phyloP scores from a whole-genome alignment of 495 filamentous ascomycete genomes.

The Aspergillus indologenus region DNA sequence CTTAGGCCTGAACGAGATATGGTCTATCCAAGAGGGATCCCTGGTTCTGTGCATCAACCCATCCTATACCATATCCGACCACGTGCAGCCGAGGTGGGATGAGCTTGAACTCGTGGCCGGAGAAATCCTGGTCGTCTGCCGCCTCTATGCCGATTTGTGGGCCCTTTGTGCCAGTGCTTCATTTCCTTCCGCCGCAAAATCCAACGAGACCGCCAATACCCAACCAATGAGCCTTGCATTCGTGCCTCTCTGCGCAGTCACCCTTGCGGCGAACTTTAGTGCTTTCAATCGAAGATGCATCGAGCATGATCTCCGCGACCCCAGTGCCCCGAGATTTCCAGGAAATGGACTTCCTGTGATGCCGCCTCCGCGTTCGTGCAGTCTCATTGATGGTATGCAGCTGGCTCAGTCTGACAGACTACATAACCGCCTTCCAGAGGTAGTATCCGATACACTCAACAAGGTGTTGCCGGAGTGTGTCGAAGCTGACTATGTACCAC shows the following conservation, averaged over 20 bases:
- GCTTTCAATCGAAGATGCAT: constrained; percentile 23
- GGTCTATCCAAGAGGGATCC: constrained; percentile 33
- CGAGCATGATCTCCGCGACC: constrained; percentile 1
- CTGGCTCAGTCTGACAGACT: constrained; percentile 10
- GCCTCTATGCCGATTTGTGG: constrained; percentile 33
- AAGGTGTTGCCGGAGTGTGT: constrained; percentile 6
- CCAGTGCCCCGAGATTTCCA: constrained; percentile 18
- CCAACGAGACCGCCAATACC: neutral
- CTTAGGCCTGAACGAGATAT: constrained; percentile 19
- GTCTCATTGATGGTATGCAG: constrained; percentile 25
- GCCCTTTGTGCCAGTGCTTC: constrained; percentile 30
- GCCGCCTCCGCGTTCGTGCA: constrained; percentile 27
- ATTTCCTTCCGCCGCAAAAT: constrained; percentile 6
- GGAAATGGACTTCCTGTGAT: constrained; percentile 27
- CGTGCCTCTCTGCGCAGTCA: constrained; percentile 33
- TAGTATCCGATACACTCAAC: constrained; percentile 16
- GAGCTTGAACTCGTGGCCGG: constrained; percentile 28
- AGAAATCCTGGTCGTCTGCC: constrained; percentile 28
- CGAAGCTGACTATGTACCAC: constrained; percentile 20
- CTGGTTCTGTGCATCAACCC: constrained; percentile 29
- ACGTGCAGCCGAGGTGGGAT: constrained; percentile 16
- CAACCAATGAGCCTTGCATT: constrained; percentile 21
- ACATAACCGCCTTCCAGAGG: constrained; percentile 18
- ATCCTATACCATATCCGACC: constrained; percentile 20
- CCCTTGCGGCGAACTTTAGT: constrained; percentile 29